phyloP scores from a whole-genome alignment of 176 grass and related monocot species.

The Guadua angustifolia region DNA sequence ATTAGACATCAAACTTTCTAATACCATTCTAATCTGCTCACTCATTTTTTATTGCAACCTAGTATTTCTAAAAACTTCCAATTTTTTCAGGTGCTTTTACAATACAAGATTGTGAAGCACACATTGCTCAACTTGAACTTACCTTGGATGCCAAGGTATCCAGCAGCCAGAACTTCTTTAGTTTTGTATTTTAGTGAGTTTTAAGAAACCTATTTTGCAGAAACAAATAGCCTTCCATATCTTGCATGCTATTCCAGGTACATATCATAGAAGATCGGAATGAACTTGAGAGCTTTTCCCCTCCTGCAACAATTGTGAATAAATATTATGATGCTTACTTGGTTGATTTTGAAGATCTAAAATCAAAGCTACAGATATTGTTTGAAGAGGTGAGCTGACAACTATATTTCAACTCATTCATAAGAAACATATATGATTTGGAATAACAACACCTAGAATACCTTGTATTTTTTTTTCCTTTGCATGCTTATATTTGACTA shows the following conservation, averaged over 20 bases:
- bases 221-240: constrained; percentile 10
- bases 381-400: constrained; percentile 53
- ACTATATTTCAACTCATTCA: constrained; percentile 17
- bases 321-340: constrained; percentile 67
- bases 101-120: constrained; percentile 51
- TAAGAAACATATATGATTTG: constrained; percentile 26
- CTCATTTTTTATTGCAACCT: constrained; percentile 16
- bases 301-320: constrained; percentile 48
- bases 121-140: constrained; percentile 61
- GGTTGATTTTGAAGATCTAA: constrained; percentile 51
- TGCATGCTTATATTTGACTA: not conserved
- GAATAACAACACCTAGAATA: constrained; percentile 28
- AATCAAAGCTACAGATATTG: constrained; percentile 51
- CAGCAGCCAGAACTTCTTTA: constrained; percentile 10
- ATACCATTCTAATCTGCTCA: not conserved
- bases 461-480: not conserved
- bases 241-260: constrained; percentile 50
- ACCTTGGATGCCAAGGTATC: constrained; percentile 55
- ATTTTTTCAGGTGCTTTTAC: constrained; percentile 50
- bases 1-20: not conserved
- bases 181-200: constrained; percentile 19
- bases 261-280: constrained; percentile 54
- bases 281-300: constrained; percentile 57
- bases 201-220: constrained; percentile 25
- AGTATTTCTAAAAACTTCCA: constrained; percentile 19